Percentiles rank a stretch among this genome's conserved stretches.
Evolutionary conservation across 352 stramenopile genomes (phyloP).

Genomic region (Globisporangium viniferum): DNA sequence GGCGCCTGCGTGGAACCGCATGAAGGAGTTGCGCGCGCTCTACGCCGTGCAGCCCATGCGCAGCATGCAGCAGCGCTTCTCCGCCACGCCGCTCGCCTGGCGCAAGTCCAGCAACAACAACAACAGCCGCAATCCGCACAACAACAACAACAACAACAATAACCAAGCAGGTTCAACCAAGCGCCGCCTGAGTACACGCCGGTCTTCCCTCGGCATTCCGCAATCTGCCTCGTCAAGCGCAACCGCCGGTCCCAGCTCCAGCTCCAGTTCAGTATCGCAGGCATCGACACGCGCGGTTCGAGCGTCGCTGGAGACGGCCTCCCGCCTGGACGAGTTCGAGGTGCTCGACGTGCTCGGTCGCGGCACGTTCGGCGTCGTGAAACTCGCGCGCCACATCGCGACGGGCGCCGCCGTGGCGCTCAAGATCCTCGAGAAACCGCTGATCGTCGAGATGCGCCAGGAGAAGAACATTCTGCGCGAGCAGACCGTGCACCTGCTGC

Average conservation of each 20-base stretch:
- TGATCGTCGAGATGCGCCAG: conserved; percentile 53
- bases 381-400: conserved; percentile 55
- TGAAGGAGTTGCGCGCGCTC: conserved; percentile 33
- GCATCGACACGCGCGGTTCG: background rate
- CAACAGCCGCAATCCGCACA: conserved; percentile 10
- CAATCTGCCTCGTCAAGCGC: background rate
- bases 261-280: background rate
- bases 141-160: conserved; percentile 12
- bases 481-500: conserved; percentile 53
- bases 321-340: conserved; percentile 44
- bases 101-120: conserved; percentile 24
- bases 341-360: conserved; percentile 57
- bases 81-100: conserved; percentile 26
- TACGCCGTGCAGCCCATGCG: conserved; percentile 21
- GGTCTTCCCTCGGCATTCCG: conserved; percentile 16
- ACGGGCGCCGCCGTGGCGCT: conserved; percentile 55
- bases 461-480: conserved; percentile 72
- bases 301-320: conserved; percentile 27
- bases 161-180: conserved; percentile 13
- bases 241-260: background rate
- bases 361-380: conserved; percentile 70
- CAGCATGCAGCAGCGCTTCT: conserved; percentile 29
- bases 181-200: conserved; percentile 20
- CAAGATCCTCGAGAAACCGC: conserved; percentile 47
- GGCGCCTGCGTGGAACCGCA: conserved; percentile 37